Evolutionary conservation across 1,139 yeast genomes (phyloP).

Genomic region (Blastobotrys arbuscula): DNA sequence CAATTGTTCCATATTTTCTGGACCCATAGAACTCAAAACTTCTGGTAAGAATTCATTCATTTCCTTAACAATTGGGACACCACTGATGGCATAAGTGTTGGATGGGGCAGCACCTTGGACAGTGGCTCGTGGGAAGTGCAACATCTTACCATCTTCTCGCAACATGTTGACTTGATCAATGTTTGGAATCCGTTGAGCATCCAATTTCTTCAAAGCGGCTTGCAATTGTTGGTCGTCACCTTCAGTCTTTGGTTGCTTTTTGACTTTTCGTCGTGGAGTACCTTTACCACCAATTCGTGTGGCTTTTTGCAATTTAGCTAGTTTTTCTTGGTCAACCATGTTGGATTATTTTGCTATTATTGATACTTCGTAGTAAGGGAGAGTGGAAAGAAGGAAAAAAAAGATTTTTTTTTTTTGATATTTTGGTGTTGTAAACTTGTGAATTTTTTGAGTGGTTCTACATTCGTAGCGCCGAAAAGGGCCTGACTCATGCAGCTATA

Average conservation of each 20-base stretch:
- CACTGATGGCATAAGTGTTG: slow-evolving; percentile 94
- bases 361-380: neutral
- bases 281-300: slow-evolving; percentile 43
- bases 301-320: slow-evolving; percentile 37
- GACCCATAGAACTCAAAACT: slow-evolving; percentile 94
- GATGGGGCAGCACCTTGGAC: slow-evolving; percentile 88
- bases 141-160: slow-evolving; percentile 92
- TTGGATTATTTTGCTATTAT: neutral
- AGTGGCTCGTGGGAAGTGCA: slow-evolving; percentile 93
- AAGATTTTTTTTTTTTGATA: neutral
- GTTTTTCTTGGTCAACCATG: slow-evolving; percentile 35
- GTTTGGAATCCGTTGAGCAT: slow-evolving; percentile 82
- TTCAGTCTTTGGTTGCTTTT: slow-evolving; percentile 63
- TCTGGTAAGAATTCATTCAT: slow-evolving; percentile 91
- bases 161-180: slow-evolving; percentile 97
- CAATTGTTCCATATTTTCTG: slow-evolving; percentile 88
- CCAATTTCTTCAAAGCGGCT: slow-evolving; percentile 81
- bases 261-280: slow-evolving; percentile 59
- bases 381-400: neutral
- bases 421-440: no score
- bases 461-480: no score
- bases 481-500: no score
- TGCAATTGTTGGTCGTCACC: slow-evolving; percentile 89
- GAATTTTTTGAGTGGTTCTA: neutral
- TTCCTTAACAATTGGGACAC: slow-evolving; percentile 90